These are phyloP conservation scores for Dipteronia sinensis DNA, from an alignment of 345 rosid species.

Conservation along the genomic window DNA sequence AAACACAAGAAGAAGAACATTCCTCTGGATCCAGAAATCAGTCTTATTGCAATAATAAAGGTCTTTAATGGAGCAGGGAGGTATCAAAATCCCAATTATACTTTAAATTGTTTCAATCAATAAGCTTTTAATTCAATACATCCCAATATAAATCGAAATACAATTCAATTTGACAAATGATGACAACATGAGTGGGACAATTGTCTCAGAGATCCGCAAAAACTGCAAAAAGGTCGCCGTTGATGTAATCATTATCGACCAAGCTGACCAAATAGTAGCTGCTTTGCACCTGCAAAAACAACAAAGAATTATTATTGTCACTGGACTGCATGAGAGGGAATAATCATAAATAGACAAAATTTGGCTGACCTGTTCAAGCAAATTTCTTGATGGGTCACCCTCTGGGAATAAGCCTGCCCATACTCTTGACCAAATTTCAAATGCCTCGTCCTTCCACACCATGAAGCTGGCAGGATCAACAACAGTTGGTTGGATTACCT, in stretches of 20 bases:
- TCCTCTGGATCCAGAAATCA: too few relatives aligned
- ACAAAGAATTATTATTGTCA: neutral
- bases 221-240: conserved; percentile 61
- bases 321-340: neutral
- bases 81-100: too few relatives aligned
- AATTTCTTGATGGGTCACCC: conserved; percentile 58
- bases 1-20: too few relatives aligned
- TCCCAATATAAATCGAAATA: neutral
- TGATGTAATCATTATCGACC: conserved; percentile 80
- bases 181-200: neutral
- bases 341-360: neutral
- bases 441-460: conserved; percentile 98
- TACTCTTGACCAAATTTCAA: conserved; percentile 87
- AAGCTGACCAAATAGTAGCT: conserved; percentile 85
- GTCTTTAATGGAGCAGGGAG: too few relatives aligned
- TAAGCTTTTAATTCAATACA: neutral
- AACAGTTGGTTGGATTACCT: conserved; percentile 91
- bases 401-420: conserved; percentile 85
- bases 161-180: neutral
- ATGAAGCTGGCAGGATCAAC: conserved; percentile 94
- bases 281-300: conserved; percentile 68
- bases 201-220: conserved; percentile 56
- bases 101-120: conserved; percentile 18
- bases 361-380: conserved; percentile 71
- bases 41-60: too few relatives aligned